Evolutionary conservation across 129 eudicot genomes (phyloP).

Genomic region (Solidago caesia): DNA sequence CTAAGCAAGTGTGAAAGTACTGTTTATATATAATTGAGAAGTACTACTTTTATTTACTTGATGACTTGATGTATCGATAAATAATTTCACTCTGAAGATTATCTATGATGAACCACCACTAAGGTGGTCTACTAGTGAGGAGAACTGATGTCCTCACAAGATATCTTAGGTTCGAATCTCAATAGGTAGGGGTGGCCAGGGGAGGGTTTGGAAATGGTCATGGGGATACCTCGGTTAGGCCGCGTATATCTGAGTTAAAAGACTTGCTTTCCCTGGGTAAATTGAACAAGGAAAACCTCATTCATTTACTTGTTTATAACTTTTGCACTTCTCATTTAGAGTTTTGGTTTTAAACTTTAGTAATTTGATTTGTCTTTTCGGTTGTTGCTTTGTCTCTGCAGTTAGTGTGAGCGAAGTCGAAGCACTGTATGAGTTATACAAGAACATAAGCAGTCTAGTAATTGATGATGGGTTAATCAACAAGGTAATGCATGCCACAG

Average conservation of each 20-base stretch:
- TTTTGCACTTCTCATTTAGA: background rate
- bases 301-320: background rate
- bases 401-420: constrained; percentile 44
- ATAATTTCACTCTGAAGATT: too few relatives aligned
- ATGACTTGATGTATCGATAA: background rate
- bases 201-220: too few relatives aligned
- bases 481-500: constrained; percentile 28
- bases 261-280: too few relatives aligned
- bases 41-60: too few relatives aligned
- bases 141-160: too few relatives aligned
- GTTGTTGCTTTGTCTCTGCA: background rate
- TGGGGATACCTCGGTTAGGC: too few relatives aligned
- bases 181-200: too few relatives aligned
- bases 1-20: background rate
- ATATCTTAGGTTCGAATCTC: too few relatives aligned
- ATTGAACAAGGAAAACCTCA: too few relatives aligned
- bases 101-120: too few relatives aligned
- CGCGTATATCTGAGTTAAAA: too few relatives aligned
- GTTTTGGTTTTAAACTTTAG: background rate
- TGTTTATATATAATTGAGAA: background rate
- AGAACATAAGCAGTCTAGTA: constrained; percentile 40
- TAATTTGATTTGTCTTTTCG: background rate
- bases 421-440: constrained; percentile 38
- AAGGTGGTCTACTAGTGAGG: too few relatives aligned
- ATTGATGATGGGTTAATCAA: constrained; percentile 37